phyloP scores from a whole-genome alignment of 352 stramenopile species.

The Pythium vanterpoolii region DNA sequence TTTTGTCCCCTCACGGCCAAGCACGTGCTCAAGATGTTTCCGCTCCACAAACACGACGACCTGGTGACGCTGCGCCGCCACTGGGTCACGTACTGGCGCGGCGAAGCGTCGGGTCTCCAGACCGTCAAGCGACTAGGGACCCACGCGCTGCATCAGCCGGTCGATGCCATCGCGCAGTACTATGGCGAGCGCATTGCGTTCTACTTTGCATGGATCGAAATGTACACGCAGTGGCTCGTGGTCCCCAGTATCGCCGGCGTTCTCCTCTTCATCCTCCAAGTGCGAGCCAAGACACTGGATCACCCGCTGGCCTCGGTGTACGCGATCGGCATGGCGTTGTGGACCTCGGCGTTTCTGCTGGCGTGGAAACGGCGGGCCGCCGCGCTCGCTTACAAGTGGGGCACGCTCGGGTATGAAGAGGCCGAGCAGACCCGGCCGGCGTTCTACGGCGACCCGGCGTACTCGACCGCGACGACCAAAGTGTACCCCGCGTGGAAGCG shows the following conservation, averaged over 20 bases:
- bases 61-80: constrained; percentile 46
- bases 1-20: constrained; percentile 54
- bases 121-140: constrained; percentile 18
- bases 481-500: constrained; percentile 75
- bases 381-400: constrained; percentile 85
- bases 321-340: constrained; percentile 88
- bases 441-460: constrained; percentile 59
- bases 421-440: constrained; percentile 78
- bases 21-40: constrained; percentile 83
- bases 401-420: constrained; percentile 87
- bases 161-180: constrained; percentile 88
- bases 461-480: constrained; percentile 32
- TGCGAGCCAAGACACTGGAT: constrained; percentile 61
- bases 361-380: constrained; percentile 80
- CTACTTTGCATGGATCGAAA: constrained; percentile 92
- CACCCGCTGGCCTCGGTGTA: constrained; percentile 78
- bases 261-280: constrained; percentile 65
- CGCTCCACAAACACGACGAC: constrained; percentile 85
- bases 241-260: constrained; percentile 72
- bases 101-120: neutral
- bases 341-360: constrained; percentile 87
- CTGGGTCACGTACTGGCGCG: constrained; percentile 85
- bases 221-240: constrained; percentile 90
- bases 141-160: constrained; percentile 60
- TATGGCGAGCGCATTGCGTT: constrained; percentile 90